These are phyloP conservation scores for Prillingera fragicola DNA, from an alignment of 1,284 basidiomycete species.

Conservation along the genomic window DNA sequence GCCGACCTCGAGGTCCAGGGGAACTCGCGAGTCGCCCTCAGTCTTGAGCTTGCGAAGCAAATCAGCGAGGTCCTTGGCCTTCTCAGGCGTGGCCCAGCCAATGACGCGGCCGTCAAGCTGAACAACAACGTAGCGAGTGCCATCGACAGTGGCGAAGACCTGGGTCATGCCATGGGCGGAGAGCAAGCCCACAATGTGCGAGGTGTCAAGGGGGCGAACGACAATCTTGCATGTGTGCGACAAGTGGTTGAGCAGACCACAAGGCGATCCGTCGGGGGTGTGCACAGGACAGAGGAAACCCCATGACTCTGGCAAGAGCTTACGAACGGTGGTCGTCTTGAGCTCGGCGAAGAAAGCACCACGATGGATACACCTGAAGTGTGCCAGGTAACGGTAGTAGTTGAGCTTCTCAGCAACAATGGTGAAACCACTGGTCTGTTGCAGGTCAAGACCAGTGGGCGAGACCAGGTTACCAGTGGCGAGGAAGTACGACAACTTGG, in stretches of 20 bases:
- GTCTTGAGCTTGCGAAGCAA: conserved; percentile 94
- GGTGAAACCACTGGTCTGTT: conserved; percentile 95
- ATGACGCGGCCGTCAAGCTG: conserved; percentile 93
- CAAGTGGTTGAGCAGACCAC: conserved; percentile 95
- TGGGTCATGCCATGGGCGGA: conserved; percentile 92
- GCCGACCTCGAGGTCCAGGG: conserved; percentile 93
- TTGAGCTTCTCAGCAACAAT: conserved; percentile 99
- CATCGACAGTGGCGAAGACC: conserved; percentile 73
- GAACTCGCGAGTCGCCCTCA: conserved; percentile 72
- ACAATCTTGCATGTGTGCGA: conserved; percentile 90
- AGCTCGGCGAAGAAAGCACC: conserved; percentile 99
- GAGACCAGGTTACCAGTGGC: conserved; percentile 96
- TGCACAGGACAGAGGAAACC: conserved; percentile 99
- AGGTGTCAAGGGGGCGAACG: conserved; percentile 67
- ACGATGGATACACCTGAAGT: conserved; percentile 97
- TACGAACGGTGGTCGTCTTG: conserved; percentile 97
- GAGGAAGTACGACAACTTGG: conserved; percentile 86
- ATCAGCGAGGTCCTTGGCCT: conserved; percentile 74
- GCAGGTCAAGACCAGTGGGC: conserved; percentile 89
- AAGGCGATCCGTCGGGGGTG: conserved; percentile 96
- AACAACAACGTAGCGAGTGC: conserved; percentile 73
- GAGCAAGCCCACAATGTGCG: conserved; percentile 76
- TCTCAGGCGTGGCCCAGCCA: conserved; percentile 79
- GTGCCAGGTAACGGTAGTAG: conserved; percentile 96
- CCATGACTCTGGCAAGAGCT: conserved; percentile 97